Base-by-base conservation (phyloP, 805 yeast species). In the Zygoascus biomembranicola region DNA sequence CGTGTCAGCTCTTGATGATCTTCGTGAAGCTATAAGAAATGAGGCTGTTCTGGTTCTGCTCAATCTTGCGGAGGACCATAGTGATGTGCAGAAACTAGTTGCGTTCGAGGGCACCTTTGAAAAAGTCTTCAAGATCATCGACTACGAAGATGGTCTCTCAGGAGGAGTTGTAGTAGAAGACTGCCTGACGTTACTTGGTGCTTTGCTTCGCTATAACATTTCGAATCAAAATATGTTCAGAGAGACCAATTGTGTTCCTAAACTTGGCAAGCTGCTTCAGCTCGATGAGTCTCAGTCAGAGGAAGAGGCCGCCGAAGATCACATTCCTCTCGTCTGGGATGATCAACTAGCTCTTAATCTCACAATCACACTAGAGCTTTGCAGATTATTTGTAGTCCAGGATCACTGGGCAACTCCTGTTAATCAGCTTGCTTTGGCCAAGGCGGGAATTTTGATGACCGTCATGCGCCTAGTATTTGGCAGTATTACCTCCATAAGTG, bases 101-200 rank as follows among this genome's bases (percentile, higher is more conserved):
- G 99, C 96, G 0, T 94, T 94, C 65, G 97, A 94, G 66, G 90
- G 88, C 60, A 85, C 95, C 0, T 90, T 94, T 64, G 97, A 89
- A 57, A 80, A 77, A 56, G 69, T 90, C 11, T 90, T 92, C 62
- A 75, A 73, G n/a, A 85, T 94, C 13, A 82, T 92, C 23, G 82
- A 80, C 14, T 86, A 82, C 57, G 97, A 90, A 67, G 97, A 96
- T 32, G 96, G 96, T 2, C 76, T 89, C 14, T 77, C 90, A 51
- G 97, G 96, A 9, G 88, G 94, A 18, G 76, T 89, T 35, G 81
- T 89, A n/a, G 95, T 90, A 8, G 94, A 87, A 64, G 98, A 94
- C 68, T 87, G 96, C 66, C 71, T 95, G 52, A 79, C 89, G 0
- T 70, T 94, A 47, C 73, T 92, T 8, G 76, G 84, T 16, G 86